Base-by-base conservation (phyloP, 345 rosid species). In the Hypericum androsaemum region DNA sequence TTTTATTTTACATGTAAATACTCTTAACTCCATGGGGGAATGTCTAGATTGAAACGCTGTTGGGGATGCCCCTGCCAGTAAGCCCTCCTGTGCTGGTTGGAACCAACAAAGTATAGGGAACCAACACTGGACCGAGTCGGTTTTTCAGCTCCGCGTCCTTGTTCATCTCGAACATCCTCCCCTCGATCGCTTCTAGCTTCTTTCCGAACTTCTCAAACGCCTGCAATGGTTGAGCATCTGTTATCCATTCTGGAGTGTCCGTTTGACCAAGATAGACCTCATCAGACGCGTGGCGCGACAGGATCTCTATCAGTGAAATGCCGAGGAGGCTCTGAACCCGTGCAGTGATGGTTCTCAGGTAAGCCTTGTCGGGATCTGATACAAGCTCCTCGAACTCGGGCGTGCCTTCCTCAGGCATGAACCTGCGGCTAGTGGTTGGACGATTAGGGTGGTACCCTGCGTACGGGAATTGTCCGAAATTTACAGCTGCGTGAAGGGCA, bases 361-460 rank as follows among this genome's bases (percentile, higher is more conserved):
- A 75, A 0, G 58, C 67, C 65, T 57, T 68, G 0, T 75, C 77
- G 2, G 80, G 77, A 37, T 71, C 44, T 2, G 53, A 17, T 60
- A 56, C 10, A 42, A 71, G 67, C 63, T 71, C 71, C 6, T 65
- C 64, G 4, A 68, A 71, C 22, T 75, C 77, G 0, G 60, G 54
- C 10, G 65, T 61, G 6, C 65, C 70, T 39, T 57, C 41, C 39
- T 71, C 65, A 0, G 80, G 77, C 59, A 75, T 59, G 54, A 65
- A 68, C 50, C 68, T 50, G 6, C 74, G 76, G 58, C 77, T 75
- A n/a, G 54, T 43, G 43, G 65, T 75, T 0, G 80, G 80, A 0
- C 80, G 69, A 40, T 71, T 71, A 3, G 68, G 80, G 22, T 71
- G 49, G 68, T 71, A 75, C 6, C 80, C 80, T 17, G 62, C 80